These are phyloP conservation scores for Henckelia pumila DNA, from an alignment of 257 asterid genomes.

Conservation along the genomic window DNA sequence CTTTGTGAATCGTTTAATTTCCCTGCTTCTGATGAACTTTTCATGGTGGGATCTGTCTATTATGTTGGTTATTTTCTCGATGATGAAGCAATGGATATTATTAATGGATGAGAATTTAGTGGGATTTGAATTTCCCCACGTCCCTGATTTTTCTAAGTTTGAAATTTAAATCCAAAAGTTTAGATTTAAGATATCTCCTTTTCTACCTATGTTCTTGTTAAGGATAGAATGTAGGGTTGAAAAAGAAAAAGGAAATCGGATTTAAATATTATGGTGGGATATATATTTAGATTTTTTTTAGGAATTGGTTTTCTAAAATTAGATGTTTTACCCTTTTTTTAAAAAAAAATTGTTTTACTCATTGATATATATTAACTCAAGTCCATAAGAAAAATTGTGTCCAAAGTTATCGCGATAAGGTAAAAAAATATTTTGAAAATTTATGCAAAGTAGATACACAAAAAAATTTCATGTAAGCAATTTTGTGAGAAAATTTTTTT, in stretches of 20 bases:
- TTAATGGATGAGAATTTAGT: background rate
- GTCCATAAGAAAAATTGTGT: too few relatives aligned
- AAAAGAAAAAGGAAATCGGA: background rate
- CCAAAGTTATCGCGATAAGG: too few relatives aligned
- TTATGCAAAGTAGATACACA: too few relatives aligned
- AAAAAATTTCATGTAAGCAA: too few relatives aligned
- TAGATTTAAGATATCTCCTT: background rate
- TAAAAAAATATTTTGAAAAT: too few relatives aligned
- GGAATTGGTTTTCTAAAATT: too few relatives aligned
- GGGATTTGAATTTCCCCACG: background rate
- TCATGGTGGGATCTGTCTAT: slow-evolving; percentile 28
- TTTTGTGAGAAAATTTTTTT: too few relatives aligned
- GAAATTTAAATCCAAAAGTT: background rate
- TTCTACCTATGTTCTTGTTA: background rate
- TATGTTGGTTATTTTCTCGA: background rate
- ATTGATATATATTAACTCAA: too few relatives aligned
- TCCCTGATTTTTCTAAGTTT: background rate
- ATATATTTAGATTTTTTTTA: too few relatives aligned
- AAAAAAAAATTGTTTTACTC: too few relatives aligned
- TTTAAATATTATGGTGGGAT: background rate
- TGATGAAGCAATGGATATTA: slow-evolving; percentile 6
- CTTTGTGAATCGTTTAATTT: slow-evolving; percentile 9
- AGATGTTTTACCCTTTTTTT: too few relatives aligned
- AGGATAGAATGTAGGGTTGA: background rate
- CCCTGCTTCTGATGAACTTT: slow-evolving; percentile 32